Evolutionary conservation across 2,329 filamentous ascomycete genomes (phyloP).

Genomic region (Venturiaceae sp.): DNA sequence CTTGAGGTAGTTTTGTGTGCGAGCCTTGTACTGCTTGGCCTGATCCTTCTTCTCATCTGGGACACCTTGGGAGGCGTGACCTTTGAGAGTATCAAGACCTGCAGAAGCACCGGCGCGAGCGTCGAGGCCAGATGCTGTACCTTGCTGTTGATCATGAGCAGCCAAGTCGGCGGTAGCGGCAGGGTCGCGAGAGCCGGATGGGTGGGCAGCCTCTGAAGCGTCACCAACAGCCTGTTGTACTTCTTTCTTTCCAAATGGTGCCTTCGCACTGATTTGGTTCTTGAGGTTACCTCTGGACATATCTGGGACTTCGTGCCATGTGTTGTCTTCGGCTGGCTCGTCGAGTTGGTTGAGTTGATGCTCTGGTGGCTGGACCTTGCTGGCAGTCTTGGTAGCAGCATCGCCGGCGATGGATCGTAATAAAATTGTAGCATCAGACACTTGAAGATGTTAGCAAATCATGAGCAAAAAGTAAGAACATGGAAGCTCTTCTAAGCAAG

Average conservation of each 20-base stretch:
- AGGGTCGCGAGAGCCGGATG: slow-evolving; percentile 44
- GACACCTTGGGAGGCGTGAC: slow-evolving; percentile 52
- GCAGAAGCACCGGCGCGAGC: slow-evolving; percentile 35
- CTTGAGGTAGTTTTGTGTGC: slow-evolving; percentile 64
- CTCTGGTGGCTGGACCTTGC: slow-evolving; percentile 64
- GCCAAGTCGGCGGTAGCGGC: slow-evolving; percentile 42
- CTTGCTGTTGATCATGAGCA: slow-evolving; percentile 39
- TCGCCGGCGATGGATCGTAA: slow-evolving; percentile 88
- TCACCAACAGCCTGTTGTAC: slow-evolving; percentile 49
- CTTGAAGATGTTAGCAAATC: slow-evolving; percentile 23
- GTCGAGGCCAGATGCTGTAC: slow-evolving; percentile 40
- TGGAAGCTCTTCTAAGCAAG: too few relatives aligned
- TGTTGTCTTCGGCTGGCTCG: slow-evolving; percentile 76
- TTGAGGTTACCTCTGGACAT: slow-evolving; percentile 61
- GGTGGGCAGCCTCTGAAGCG: slow-evolving; percentile 48
- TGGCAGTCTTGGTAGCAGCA: slow-evolving; percentile 69
- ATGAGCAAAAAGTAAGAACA: neutral
- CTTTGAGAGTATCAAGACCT: slow-evolving; percentile 36
- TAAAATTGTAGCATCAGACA: slow-evolving; percentile 72
- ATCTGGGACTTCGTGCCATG: slow-evolving; percentile 83
- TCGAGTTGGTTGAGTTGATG: slow-evolving; percentile 72
- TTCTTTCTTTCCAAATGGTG: slow-evolving; percentile 47
- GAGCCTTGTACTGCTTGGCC: slow-evolving; percentile 25
- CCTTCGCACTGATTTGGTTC: slow-evolving; percentile 53
- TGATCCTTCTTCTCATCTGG: slow-evolving; percentile 47